Percentiles rank a stretch among this genome's conserved stretches.
These are phyloP conservation scores for Pythium brassicae DNA, from an alignment of 352 stramenopile genomes.

Conservation along the genomic window DNA sequence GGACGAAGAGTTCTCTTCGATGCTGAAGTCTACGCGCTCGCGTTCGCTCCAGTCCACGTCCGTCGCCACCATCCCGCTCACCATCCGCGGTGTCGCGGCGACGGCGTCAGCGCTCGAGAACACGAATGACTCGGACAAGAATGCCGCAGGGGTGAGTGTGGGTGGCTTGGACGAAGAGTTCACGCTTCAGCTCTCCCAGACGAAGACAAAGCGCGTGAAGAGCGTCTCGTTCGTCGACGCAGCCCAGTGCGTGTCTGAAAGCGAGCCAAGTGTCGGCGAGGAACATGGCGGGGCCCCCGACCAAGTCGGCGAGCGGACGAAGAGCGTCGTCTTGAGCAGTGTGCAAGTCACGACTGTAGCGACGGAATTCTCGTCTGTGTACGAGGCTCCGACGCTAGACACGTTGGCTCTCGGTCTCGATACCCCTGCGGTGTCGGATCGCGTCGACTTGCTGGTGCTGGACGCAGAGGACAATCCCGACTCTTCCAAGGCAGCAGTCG, in stretches of 20 bases:
- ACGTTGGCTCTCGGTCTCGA: too few species aligned
- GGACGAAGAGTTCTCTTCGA: constrained; percentile 25
- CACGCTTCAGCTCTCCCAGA: not conserved
- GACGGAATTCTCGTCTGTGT: not conserved
- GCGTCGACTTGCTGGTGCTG: too few species aligned
- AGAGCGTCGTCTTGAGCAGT: not conserved
- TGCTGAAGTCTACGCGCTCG: not conserved
- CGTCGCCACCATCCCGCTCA: not conserved
- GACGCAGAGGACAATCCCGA: too few species aligned
- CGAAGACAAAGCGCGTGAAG: not conserved
- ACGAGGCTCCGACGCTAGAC: not conserved
- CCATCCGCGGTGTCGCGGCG: not conserved
- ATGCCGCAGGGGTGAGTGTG: not conserved
- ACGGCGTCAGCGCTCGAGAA: not conserved
- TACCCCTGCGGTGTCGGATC: too few species aligned
- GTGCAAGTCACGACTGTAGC: not conserved
- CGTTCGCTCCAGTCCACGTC: not conserved
- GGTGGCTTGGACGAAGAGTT: too few species aligned
- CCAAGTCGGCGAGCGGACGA: not conserved
- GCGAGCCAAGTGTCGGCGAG: not conserved
- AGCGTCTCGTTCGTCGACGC: constrained; percentile 1
- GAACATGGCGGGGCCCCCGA: not conserved
- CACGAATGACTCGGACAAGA: not conserved
- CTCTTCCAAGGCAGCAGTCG: too few species aligned
- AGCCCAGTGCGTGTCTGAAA: not conserved